Conservation (phyloP, 2,329 filamentous ascomycete genomes). For the Magnaporthiopsis incrustans region DNA sequence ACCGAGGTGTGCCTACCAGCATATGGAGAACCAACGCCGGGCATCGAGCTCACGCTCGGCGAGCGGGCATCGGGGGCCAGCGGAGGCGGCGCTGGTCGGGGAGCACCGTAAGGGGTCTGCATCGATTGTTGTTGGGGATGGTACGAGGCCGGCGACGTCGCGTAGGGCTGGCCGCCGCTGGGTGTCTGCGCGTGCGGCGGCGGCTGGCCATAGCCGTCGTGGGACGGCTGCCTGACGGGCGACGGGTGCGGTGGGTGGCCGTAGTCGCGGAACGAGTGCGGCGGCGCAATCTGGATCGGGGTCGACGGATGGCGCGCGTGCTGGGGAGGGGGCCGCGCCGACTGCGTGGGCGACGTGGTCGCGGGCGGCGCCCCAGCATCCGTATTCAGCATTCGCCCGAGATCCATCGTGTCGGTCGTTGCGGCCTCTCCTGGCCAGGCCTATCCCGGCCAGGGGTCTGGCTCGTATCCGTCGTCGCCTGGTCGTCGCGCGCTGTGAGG, state of each 20-base stretch:
- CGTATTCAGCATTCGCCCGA: slow-evolving; percentile 46
- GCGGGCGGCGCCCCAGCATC: slow-evolving; percentile 33
- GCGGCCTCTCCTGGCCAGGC: not conserved
- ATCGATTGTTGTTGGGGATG: slow-evolving; percentile 17
- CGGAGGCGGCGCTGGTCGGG: slow-evolving; percentile 33
- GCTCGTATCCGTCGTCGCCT: not conserved
- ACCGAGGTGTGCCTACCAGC: slow-evolving; percentile 4
- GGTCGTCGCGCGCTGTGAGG: not conserved
- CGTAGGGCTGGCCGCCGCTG: slow-evolving; percentile 25
- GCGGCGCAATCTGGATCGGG: slow-evolving; percentile 31
- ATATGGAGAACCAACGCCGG: slow-evolving; percentile 37
- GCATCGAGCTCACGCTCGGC: slow-evolving; percentile 35
- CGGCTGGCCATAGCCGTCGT: slow-evolving; percentile 30
- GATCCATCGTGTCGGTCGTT: slow-evolving; percentile 33
- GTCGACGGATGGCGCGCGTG: slow-evolving; percentile 24
- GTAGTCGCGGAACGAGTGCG: slow-evolving; percentile 45
- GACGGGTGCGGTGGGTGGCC: slow-evolving; percentile 38
- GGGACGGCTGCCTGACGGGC: slow-evolving; percentile 35
- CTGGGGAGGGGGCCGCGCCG: slow-evolving; percentile 16
- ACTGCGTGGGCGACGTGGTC: slow-evolving; percentile 21
- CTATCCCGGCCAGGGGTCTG: not conserved
- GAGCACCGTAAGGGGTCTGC: slow-evolving; percentile 25
- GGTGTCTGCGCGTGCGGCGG: slow-evolving; percentile 21
- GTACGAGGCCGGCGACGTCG: slow-evolving; percentile 29
- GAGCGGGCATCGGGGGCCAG: slow-evolving; percentile 43